Percentiles rank a stretch among this genome's conserved stretches.
Evolutionary conservation across 2,329 filamentous ascomycete species (phyloP).

Genomic region (Monilinia fructicola): DNA sequence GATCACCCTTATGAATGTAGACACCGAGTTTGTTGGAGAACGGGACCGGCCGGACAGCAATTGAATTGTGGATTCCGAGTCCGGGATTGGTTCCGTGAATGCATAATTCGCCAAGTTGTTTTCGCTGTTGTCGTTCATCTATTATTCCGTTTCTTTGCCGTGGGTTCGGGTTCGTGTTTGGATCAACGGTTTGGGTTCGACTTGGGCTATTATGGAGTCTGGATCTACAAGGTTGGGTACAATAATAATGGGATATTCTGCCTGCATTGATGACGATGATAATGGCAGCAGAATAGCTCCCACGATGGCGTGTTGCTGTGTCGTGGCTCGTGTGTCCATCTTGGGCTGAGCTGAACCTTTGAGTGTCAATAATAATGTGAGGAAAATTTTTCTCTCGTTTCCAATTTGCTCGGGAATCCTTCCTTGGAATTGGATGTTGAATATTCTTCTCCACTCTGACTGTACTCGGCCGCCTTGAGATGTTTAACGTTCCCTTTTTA

Average conservation of each 20-base stretch:
- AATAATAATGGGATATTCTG: constrained; percentile 1
- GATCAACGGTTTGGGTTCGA: neutral
- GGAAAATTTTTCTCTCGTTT: constrained; percentile 1
- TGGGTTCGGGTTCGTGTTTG: constrained; percentile 2
- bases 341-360: constrained; percentile 18
- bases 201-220: constrained; percentile 13
- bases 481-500: neutral
- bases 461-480: neutral
- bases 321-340: constrained; percentile 17
- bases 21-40: constrained; percentile 9
- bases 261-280: constrained; percentile 13
- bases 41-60: constrained; percentile 1
- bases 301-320: constrained; percentile 10
- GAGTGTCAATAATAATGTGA: neutral
- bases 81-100: constrained; percentile 4
- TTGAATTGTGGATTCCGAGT: constrained; percentile 8
- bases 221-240: constrained; percentile 12
- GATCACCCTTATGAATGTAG: neutral
- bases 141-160: constrained; percentile 8
- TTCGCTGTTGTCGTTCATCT: neutral
- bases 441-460: constrained; percentile 12
- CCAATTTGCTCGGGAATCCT: constrained; percentile 11
- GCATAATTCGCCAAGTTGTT: neutral
- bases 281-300: neutral
- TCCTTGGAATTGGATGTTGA: constrained; percentile 1